These are phyloP conservation scores for Inonotus hispidus DNA, from an alignment of 1,284 basidiomycete genomes.

Conservation along the genomic window DNA sequence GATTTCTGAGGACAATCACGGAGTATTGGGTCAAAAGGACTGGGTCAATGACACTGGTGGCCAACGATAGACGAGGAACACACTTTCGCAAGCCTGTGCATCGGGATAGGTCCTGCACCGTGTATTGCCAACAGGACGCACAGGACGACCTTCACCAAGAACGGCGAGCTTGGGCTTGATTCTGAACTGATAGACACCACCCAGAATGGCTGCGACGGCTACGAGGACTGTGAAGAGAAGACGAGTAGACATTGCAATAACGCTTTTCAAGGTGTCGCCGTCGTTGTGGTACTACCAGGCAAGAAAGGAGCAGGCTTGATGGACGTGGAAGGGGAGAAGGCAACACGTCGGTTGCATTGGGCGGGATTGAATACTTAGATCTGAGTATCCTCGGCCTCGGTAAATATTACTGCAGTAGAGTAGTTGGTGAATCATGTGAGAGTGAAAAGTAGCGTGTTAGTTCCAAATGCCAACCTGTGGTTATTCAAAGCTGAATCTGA, in stretches of 20 bases:
- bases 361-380: not conserved
- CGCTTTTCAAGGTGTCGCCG: too few relatives aligned
- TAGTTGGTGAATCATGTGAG: not conserved
- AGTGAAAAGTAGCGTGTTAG: too few relatives aligned
- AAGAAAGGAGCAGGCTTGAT: not conserved
- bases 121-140: constrained; percentile 40
- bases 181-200: constrained; percentile 37
- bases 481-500: too few relatives aligned
- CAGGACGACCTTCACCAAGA: constrained; percentile 39
- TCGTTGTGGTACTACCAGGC: not conserved
- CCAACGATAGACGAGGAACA: constrained; percentile 17
- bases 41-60: not conserved
- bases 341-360: not conserved
- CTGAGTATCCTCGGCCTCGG: not conserved
- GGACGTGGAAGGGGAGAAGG: not conserved
- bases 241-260: not conserved
- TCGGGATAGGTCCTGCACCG: constrained; percentile 45
- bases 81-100: constrained; percentile 64
- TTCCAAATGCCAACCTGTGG: too few relatives aligned
- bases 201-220: constrained; percentile 16
- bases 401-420: too few relatives aligned
- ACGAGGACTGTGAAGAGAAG: constrained; percentile 9
- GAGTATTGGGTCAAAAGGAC: too few relatives aligned
- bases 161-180: constrained; percentile 36
- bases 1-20: constrained; percentile 42